Evolutionary conservation across 1,139 yeast species (phyloP), one percentile per base, ranked within the genome.

Genomic region (Meyerozyma carpophila): DNA sequence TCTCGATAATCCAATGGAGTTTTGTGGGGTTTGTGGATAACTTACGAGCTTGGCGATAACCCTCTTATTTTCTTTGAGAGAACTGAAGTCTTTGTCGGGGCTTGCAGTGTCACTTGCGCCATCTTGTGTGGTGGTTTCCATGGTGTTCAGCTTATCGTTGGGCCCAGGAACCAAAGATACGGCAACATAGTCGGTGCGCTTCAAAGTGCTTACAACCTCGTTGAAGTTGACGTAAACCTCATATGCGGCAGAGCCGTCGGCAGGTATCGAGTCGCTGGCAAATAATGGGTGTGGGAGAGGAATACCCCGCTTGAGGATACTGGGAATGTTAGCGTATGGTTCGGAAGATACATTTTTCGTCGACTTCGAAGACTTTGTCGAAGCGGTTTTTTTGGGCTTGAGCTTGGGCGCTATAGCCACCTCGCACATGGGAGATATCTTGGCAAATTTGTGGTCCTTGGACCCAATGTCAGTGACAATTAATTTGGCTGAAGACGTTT

Each of bases 331-430:
- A 4, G 62, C 39, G 42, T 62, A 60, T 41, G 62, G 70, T 41
- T 65, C 74, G 0, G 45, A 36, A 9, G 59, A 53, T 3, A 64
- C 47, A 36, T 44, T 38, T 24, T 57, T 56, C 13, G 62, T 57
- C 41, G 64, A 58, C 43, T 63, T 62, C 5, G 68, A 61, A 1
- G 73, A 62, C 26, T 65, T 63, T 6, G 65, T 57, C 10, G 69
- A 56, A 1, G 59, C 52, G 8, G 66, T 43, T 38, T 62, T 60
- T 54, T 64, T 65, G 53, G 67, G 68, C 51, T 81, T 63, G 24
- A 75, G 73, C 58, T 85, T 84, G 9, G 96, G 97, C 3, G 95
- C 90, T 43, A 93, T 82, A 39, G 88, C 81, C 8, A 91, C 78
- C 56, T 91, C 95, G 24, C 95, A 80, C 48, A 81, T 79, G 2